Base-by-base conservation (phyloP, 148 eudicot genomes). In the Bassia scoparia region DNA sequence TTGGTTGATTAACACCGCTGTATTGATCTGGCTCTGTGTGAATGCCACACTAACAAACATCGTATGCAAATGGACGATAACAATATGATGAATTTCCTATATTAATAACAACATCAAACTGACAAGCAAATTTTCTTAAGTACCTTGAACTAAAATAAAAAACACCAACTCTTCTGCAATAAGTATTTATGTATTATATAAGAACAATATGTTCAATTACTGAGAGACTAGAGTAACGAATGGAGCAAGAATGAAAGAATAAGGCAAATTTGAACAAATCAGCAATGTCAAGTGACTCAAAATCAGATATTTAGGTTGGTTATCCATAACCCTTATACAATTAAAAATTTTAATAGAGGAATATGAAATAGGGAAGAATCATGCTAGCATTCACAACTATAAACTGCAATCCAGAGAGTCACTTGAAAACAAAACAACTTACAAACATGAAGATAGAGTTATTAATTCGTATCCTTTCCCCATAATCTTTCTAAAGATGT, bases 401-500 rank as follows among this genome's bases (percentile, higher is more conserved):
- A 35, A 52, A 2, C 37, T 0, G 17, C n/a, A 7, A n/a, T n/a
- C n/a, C n/a, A n/a, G n/a, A n/a, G n/a, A n/a, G n/a, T n/a, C n/a
- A n/a, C n/a, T n/a, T n/a, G n/a, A n/a, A n/a, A n/a, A n/a, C n/a
- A n/a, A n/a, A n/a, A n/a, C n/a, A n/a, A n/a, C n/a, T n/a, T n/a
- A n/a, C n/a, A n/a, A n/a, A n/a, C n/a, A n/a, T n/a, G n/a, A 66
- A n/a, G n/a, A 29, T 53, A 23, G 31, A 37, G 2, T 74, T 53
- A 53, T 81, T 81, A 93, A 77, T 90, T 93, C 55, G 90, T 78
- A n/a, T 52, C 98, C 98, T 64, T 87, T n/a, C n/a, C n/a, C n/a
- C n/a, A n/a, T n/a, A n/a, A n/a, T n/a, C n/a, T n/a, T n/a, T n/a
- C n/a, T n/a, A n/a, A n/a, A n/a, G n/a, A n/a, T n/a, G n/a, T n/a